Base-by-base conservation (phyloP, 1,284 basidiomycete species). In the Leccinum pseudoinsigne region DNA sequence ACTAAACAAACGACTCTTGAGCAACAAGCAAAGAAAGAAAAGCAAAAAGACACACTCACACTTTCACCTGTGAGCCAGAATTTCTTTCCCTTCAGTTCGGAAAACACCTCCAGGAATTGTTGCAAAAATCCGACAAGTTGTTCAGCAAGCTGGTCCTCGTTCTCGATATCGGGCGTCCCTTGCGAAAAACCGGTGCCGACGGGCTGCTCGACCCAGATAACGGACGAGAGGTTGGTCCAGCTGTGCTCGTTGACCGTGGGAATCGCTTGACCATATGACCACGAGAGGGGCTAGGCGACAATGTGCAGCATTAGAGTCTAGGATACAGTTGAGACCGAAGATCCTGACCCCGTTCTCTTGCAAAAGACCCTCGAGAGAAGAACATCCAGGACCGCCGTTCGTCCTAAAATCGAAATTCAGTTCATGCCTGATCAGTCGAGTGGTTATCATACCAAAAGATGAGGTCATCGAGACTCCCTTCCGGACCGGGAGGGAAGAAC, bases 121-220 rank as follows among this genome's bases (percentile, higher is more conserved):
- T 88, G 82, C 69, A 92, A 67, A 73, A 92, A 92, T 9, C 79
- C 79, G 38, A 74, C 70, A 11, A 80, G 69, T 56, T 79, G 78
- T 23, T 68, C 78, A 0, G 84, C 85, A 4, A 92, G 79, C 47
- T 89, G 85, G 38, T 87, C 81, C 68, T 91, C 89, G 60, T 90
- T 80, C 83, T 91, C 66, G 28, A 88, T 87, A 63, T 87, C 85
- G 1, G 90, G 89, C 6, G 69, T 81, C 6, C 93, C 93, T 67
- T 87, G 86, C 1, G 89, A 89, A 72, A 89, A 94, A 2, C 93
- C 93, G 0, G 91, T 93, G 11, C 90, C 89, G 31, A 93, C 86
- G 1, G 93, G 93, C 69, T 95, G 93, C 69, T 95, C 92, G 7
- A 94, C 83, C 81, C 84, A 94, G 14, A 94, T 76, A n/a, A 93